Evolutionary conservation across 2,329 filamentous ascomycete species (phyloP).

Genomic region (Hypoxylon sp.): DNA sequence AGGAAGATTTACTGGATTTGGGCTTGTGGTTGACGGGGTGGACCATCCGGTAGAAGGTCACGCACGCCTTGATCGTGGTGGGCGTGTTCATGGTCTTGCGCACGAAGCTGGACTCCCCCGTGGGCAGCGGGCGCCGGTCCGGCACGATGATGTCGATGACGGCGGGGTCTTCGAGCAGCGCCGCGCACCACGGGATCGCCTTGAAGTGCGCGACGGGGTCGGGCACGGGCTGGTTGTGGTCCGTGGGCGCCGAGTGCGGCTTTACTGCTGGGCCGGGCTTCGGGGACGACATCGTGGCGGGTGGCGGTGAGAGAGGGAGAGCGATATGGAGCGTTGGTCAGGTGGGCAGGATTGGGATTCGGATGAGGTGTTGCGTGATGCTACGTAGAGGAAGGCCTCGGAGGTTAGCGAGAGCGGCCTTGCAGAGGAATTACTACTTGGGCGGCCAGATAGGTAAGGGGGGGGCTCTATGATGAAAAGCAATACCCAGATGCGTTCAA

Average conservation of each 20-base stretch:
- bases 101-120: conserved; percentile 47
- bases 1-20: background rate
- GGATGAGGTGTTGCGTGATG: conserved; percentile 3
- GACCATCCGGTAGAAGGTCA: conserved; percentile 43
- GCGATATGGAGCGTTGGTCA: background rate
- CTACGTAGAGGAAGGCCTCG: background rate
- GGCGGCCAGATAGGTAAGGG: background rate
- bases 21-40: conserved; percentile 1
- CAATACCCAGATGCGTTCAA: background rate
- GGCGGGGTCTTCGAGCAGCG: conserved; percentile 42
- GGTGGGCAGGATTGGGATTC: background rate
- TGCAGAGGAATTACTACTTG: background rate
- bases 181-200: conserved; percentile 48
- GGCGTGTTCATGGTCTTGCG: conserved; percentile 47
- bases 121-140: conserved; percentile 45
- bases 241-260: conserved; percentile 17
- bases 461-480: background rate
- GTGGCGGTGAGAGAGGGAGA: background rate
- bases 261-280: conserved; percentile 16
- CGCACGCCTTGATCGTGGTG: conserved; percentile 44
- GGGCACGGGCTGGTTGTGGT: conserved; percentile 44
- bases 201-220: conserved; percentile 49
- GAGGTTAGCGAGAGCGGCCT: background rate
- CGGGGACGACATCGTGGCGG: conserved; percentile 12
- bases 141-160: conserved; percentile 43